Conservation (phyloP, 1,284 basidiomycete genomes). For the Sanghuangporus baumii region DNA sequence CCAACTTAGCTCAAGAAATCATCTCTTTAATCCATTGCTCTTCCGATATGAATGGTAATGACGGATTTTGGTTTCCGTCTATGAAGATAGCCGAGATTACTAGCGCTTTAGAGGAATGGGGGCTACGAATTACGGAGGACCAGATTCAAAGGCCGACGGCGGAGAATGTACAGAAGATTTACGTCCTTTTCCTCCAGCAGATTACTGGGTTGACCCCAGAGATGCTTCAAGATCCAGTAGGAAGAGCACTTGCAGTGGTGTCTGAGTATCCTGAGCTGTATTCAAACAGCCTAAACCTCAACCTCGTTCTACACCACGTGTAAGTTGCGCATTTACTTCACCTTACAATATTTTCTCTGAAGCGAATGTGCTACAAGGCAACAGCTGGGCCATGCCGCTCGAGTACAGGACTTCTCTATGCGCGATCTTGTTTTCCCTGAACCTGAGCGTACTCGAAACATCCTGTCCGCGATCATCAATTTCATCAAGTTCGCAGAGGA, state of each 20-base stretch:
- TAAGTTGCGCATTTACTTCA: slow-evolving; percentile 27
- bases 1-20: neutral
- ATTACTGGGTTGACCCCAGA: slow-evolving; percentile 62
- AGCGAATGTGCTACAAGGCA: slow-evolving; percentile 33
- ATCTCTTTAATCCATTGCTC: neutral
- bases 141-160: slow-evolving; percentile 66
- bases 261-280: slow-evolving; percentile 64
- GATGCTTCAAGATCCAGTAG: slow-evolving; percentile 52
- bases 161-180: slow-evolving; percentile 66
- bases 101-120: slow-evolving; percentile 57
- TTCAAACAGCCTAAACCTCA: slow-evolving; percentile 46
- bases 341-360: slow-evolving; percentile 5
- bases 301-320: slow-evolving; percentile 65
- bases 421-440: slow-evolving; percentile 73
- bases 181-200: slow-evolving; percentile 62
- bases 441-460: slow-evolving; percentile 59
- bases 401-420: slow-evolving; percentile 71
- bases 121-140: slow-evolving; percentile 56
- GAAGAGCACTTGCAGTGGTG: slow-evolving; percentile 47
- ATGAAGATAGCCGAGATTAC: slow-evolving; percentile 60
- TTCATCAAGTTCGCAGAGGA: slow-evolving; percentile 86
- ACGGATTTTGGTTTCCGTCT: slow-evolving; percentile 52
- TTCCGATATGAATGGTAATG: slow-evolving; percentile 28
- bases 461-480: slow-evolving; percentile 87
- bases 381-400: slow-evolving; percentile 67